Evolutionary conservation across 1,139 yeast species (phyloP).

Genomic region (Yamadazyma sp.): DNA sequence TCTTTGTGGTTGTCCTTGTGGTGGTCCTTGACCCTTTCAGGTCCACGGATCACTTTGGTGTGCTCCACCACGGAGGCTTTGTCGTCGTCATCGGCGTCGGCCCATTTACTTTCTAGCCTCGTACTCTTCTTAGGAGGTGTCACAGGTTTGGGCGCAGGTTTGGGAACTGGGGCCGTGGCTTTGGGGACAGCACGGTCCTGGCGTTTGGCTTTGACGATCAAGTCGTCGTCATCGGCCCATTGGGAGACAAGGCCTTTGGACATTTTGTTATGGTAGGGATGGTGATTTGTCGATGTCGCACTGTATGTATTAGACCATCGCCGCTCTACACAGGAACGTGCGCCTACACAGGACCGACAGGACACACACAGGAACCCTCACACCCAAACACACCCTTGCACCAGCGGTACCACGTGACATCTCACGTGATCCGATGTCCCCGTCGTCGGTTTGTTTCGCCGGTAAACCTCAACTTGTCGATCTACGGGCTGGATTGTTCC

Average conservation of each 20-base stretch:
- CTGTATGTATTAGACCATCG: too few species aligned
- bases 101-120: slow-evolving; percentile 31
- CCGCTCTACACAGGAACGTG: too few species aligned
- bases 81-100: slow-evolving; percentile 16
- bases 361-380: too few species aligned
- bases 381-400: too few species aligned
- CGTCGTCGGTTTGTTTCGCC: too few species aligned
- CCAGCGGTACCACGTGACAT: too few species aligned
- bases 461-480: too few species aligned
- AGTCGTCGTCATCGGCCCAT: slow-evolving; percentile 37
- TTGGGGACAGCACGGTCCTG: not conserved
- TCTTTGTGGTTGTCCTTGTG: slow-evolving; percentile 3
- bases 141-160: slow-evolving; percentile 10
- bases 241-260: slow-evolving; percentile 32
- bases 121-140: not conserved
- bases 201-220: slow-evolving; percentile 23
- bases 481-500: too few species aligned
- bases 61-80: not conserved
- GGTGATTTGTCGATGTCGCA: not conserved
- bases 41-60: not conserved
- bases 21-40: not conserved
- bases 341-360: too few species aligned
- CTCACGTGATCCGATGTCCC: not conserved
- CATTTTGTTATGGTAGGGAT: slow-evolving; percentile 17
- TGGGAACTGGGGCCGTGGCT: slow-evolving; percentile 5